These are phyloP conservation scores for Dipodascus geniculatus DNA, from an alignment of 805 yeast species.

Conservation along the genomic window DNA sequence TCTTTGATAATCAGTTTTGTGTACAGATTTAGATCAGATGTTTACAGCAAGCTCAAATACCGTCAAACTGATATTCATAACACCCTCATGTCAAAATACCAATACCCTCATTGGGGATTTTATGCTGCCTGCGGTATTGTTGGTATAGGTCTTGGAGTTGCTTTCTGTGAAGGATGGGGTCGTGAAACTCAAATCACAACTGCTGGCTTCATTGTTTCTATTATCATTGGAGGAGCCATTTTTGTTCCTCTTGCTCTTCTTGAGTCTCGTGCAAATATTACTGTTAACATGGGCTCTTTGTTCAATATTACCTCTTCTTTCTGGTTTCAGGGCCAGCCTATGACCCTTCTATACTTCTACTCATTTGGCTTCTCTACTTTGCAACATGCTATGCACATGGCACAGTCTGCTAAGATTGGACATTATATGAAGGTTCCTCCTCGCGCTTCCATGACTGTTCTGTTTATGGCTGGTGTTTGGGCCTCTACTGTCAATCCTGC, in stretches of 20 bases:
- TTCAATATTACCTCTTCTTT: constrained; percentile 13
- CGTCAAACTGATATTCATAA: constrained; percentile 30
- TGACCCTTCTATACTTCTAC: constrained; percentile 51
- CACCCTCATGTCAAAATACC: constrained; percentile 38
- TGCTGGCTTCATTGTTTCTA: constrained; percentile 37
- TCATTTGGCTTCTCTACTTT: constrained; percentile 51
- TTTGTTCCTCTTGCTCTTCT: constrained; percentile 45
- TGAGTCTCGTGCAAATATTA: constrained; percentile 47
- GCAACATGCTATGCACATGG: constrained; percentile 45
- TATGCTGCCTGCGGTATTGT: constrained; percentile 27
- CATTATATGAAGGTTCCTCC: constrained; percentile 53
- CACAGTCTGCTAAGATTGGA: constrained; percentile 46
- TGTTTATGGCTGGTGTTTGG: constrained; percentile 30
- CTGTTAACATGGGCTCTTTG: constrained; percentile 7
- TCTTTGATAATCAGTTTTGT: constrained; percentile 9
- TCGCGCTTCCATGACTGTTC: constrained; percentile 40
- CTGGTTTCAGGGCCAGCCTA: constrained; percentile 33
- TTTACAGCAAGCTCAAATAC: background rate
- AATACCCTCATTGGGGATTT: constrained; percentile 42
- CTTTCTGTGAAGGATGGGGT: constrained; percentile 1
- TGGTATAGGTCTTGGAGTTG: constrained; percentile 14
- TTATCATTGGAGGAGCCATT: constrained; percentile 43
- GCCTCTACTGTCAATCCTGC: constrained; percentile 31
- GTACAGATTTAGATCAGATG: constrained; percentile 17
- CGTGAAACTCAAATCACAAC: constrained; percentile 32